A percentile compares a stretch with the other conserved stretches of the same genome.
Evolutionary conservation across 495 filamentous ascomycete genomes (phyloP).

Genomic region (Terfezia claveryi): DNA sequence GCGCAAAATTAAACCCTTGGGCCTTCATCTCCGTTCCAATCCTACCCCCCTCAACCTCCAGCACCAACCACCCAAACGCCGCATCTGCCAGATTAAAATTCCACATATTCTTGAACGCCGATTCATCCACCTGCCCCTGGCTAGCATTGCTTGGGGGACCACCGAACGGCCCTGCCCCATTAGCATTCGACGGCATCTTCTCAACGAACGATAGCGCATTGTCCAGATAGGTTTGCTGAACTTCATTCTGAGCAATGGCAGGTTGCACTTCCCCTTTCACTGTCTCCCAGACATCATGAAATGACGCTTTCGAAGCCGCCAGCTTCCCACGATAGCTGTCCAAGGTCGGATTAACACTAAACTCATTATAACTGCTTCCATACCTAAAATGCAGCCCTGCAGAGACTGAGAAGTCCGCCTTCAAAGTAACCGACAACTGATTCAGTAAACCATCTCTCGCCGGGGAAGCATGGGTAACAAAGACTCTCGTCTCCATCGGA

Average conservation of each 20-base stretch:
- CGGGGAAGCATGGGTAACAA: conserved; percentile 92
- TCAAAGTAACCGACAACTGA: conserved; percentile 90
- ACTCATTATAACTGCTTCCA: conserved; percentile 98
- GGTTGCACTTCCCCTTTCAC: conserved; percentile 87
- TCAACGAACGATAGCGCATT: conserved; percentile 78
- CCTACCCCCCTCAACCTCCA: conserved; percentile 80
- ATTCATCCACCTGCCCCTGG: conserved; percentile 63
- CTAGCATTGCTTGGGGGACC: conserved; percentile 53
- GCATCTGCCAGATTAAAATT: conserved; percentile 98
- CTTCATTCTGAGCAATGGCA: conserved; percentile 75
- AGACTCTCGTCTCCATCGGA: conserved; percentile 91
- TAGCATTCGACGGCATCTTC: conserved; percentile 88
- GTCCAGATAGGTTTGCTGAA: conserved; percentile 70
- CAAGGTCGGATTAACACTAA: conserved; percentile 92
- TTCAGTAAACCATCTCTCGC: conserved; percentile 93
- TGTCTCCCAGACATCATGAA: conserved; percentile 99
- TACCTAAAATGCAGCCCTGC: conserved; percentile 97
- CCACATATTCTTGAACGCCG: conserved; percentile 99
- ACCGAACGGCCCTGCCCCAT: conserved; percentile 90
- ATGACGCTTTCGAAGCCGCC: conserved; percentile 94
- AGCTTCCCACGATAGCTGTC: conserved; percentile 99
- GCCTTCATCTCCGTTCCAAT: conserved; percentile 98
- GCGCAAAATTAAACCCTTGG: conserved; percentile 98
- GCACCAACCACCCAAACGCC: conserved; percentile 83
- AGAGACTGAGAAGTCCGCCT: conserved; percentile 95